Percentiles rank a stretch among this genome's conserved stretches.
Conservation (phyloP, 768 basidiomycete species). For the Suillus subalutaceus region DNA sequence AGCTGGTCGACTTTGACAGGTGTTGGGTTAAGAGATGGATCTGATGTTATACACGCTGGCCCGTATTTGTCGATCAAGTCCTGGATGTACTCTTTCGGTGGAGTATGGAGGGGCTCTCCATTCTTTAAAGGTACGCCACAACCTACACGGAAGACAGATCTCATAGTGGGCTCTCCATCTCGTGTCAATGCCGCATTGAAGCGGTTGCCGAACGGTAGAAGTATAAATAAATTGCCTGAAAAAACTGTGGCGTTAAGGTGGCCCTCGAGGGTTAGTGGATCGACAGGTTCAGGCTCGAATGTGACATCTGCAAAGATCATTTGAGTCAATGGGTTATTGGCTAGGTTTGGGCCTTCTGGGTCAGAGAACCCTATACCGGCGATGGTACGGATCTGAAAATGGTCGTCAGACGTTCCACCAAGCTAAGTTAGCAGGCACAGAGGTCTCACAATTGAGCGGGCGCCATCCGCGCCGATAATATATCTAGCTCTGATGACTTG, state of each 20-base stretch:
- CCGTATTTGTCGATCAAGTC: slow-evolving; percentile 7
- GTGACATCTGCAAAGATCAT: slow-evolving; percentile 51
- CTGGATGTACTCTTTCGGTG: slow-evolving; percentile 8
- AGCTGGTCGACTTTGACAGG: slow-evolving; percentile 38
- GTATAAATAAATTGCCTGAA: slow-evolving; percentile 33
- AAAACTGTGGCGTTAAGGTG: slow-evolving; percentile 25
- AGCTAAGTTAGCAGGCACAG: background rate
- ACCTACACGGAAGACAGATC: slow-evolving; percentile 39
- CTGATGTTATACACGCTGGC: background rate
- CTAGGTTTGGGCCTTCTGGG: slow-evolving; percentile 35
- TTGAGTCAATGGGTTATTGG: slow-evolving; percentile 31
- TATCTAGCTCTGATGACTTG: background rate
- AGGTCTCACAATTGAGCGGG: background rate
- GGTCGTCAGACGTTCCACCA: background rate
- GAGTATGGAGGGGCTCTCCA: slow-evolving; percentile 19
- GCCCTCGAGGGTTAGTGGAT: slow-evolving; percentile 3
- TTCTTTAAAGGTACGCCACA: slow-evolving; percentile 32
- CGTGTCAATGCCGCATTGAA: background rate
- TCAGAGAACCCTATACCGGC: slow-evolving; percentile 48
- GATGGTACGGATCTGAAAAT: slow-evolving; percentile 6
- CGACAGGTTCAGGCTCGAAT: slow-evolving; percentile 33
- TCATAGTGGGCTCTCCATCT: background rate
- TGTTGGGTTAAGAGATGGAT: slow-evolving; percentile 9
- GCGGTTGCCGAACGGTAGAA: slow-evolving; percentile 32
- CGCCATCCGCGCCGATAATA: background rate